Conservation (phyloP, 257 asterid species). For the Fraxinus cuspidata region DNA sequence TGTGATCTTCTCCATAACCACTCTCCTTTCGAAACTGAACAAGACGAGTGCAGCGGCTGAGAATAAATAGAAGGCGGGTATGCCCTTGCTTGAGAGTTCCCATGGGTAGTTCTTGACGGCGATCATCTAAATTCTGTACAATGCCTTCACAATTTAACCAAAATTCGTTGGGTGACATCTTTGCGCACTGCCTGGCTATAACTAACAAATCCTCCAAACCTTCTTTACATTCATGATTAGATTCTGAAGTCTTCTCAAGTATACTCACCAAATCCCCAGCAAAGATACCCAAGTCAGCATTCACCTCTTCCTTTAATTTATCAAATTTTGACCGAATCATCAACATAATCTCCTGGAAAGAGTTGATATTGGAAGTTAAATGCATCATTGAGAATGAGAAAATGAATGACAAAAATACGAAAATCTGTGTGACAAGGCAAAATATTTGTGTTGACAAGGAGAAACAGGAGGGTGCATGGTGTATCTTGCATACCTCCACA, state of each 20-base stretch:
- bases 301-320: constrained; percentile 78
- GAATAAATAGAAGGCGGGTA: constrained; percentile 86
- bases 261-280: constrained; percentile 88
- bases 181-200: constrained; percentile 79
- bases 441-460: constrained; percentile 30
- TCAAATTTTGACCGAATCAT: constrained; percentile 82
- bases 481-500: constrained; percentile 67
- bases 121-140: constrained; percentile 90
- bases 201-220: constrained; percentile 82
- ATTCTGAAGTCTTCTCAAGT: constrained; percentile 69
- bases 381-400: constrained; percentile 11
- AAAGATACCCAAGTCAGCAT: constrained; percentile 77
- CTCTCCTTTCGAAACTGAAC: constrained; percentile 94
- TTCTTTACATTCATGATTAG: constrained; percentile 70
- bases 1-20: constrained; percentile 76
- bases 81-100: constrained; percentile 81
- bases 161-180: constrained; percentile 80
- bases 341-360: constrained; percentile 70
- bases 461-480: constrained; percentile 38
- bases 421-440: constrained; percentile 18
- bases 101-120: constrained; percentile 82
- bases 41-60: constrained; percentile 90
- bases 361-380: constrained; percentile 21
- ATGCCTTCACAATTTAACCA: constrained; percentile 88
- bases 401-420: constrained; percentile 25